Percentiles rank a stretch among this genome's conserved stretches.
Evolutionary conservation across 768 basidiomycete genomes (phyloP).

Genomic region (Mrakia blollopis): DNA sequence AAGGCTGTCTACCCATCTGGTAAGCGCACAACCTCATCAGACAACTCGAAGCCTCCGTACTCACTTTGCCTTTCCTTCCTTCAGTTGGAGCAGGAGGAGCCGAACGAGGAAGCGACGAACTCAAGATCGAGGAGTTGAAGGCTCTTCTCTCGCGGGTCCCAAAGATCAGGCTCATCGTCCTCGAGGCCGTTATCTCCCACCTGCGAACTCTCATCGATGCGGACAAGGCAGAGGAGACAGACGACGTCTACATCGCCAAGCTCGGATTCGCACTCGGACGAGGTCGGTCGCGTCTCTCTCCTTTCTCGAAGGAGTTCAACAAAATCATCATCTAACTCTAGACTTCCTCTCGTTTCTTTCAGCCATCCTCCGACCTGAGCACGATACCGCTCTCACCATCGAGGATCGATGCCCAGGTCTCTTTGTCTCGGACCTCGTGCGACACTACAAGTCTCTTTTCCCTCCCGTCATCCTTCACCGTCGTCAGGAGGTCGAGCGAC

Average conservation of each 20-base stretch:
- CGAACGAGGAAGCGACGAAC: background rate
- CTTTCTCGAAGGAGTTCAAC: background rate
- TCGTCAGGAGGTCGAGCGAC: constrained; percentile 24
- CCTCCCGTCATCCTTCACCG: constrained; percentile 24
- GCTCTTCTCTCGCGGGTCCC: constrained; percentile 21
- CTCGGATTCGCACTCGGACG: constrained; percentile 29
- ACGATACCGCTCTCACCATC: constrained; percentile 28
- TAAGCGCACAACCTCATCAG: background rate
- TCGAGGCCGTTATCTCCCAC: constrained; percentile 27
- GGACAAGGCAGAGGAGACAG: constrained; percentile 15
- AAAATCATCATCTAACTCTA: background rate
- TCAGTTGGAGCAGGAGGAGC: constrained; percentile 2
- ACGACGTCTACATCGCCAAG: constrained; percentile 28
- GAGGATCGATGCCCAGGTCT: constrained; percentile 27
- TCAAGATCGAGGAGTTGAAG: constrained; percentile 27
- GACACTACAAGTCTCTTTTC: constrained; percentile 8
- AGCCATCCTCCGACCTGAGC: constrained; percentile 32
- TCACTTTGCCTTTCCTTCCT: background rate
- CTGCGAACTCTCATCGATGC: constrained; percentile 23
- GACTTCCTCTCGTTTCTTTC: background rate
- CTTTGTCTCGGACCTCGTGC: constrained; percentile 28
- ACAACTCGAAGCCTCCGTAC: background rate
- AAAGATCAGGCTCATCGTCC: constrained; percentile 25
- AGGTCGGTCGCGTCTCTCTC: constrained; percentile 18
- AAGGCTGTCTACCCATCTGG: constrained; percentile 22